These are phyloP conservation scores for Cystofilobasidium ferigula DNA, from an alignment of 768 basidiomycete species.

Conservation along the genomic window DNA sequence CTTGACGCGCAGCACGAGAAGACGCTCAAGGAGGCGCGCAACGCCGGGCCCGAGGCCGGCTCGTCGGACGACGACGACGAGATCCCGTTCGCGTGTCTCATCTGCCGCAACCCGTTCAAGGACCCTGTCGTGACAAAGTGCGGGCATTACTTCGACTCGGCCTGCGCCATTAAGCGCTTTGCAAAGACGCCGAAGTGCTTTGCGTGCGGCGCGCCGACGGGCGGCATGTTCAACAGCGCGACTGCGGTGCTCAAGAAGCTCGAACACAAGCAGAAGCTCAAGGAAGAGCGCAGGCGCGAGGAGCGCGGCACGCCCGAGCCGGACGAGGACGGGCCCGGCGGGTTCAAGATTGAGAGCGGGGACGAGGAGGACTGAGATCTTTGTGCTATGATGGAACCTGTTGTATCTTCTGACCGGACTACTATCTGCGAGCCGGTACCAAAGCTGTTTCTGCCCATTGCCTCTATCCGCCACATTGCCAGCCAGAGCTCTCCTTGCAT, in stretches of 20 bases:
- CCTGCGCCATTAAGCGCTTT: conserved; percentile 90
- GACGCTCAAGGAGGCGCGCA: conserved; percentile 38
- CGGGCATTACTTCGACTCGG: conserved; percentile 89
- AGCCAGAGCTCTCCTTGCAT: too few relatives aligned
- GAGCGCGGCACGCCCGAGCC: conserved; percentile 28
- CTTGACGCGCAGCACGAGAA: conserved; percentile 55
- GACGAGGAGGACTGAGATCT: conserved; percentile 34
- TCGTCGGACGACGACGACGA: conserved; percentile 68
- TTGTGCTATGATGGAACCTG: neutral
- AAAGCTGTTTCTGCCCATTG: too few relatives aligned
- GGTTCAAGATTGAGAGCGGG: conserved; percentile 33
- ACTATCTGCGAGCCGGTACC: too few relatives aligned
- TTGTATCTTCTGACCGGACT: too few relatives aligned
- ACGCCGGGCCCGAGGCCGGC: conserved; percentile 34
- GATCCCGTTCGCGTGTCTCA: conserved; percentile 94
- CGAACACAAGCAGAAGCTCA: conserved; percentile 55
- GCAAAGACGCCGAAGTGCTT: conserved; percentile 89
- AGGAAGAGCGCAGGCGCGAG: conserved; percentile 43
- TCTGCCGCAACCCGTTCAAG: conserved; percentile 87
- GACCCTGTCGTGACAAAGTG: conserved; percentile 94
- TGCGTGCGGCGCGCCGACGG: conserved; percentile 77
- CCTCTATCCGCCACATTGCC: too few relatives aligned
- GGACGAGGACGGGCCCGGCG: conserved; percentile 33
- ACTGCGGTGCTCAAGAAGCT: conserved; percentile 84
- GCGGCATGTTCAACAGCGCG: conserved; percentile 90